Conservation (phyloP, 176 grass and related monocot genomes). For the Lolium perenne region DNA sequence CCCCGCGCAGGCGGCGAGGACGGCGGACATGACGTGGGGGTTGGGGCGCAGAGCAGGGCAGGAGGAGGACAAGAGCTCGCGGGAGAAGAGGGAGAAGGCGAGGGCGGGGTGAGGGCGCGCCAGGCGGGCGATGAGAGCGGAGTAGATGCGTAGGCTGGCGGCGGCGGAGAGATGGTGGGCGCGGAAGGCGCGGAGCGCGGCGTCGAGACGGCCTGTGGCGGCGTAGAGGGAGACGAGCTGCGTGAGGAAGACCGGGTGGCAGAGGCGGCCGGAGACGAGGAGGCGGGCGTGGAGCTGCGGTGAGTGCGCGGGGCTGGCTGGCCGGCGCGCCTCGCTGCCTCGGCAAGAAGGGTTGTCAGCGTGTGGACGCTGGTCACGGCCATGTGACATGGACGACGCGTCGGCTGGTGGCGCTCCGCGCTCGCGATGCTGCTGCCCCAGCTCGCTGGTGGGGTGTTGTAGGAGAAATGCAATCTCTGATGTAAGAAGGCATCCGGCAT, state of each 20-base stretch:
- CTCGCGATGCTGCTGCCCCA: no score
- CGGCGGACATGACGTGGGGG: slow-evolving; percentile 43
- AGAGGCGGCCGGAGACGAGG: slow-evolving; percentile 25
- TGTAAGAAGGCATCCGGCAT: no score
- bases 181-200: slow-evolving; percentile 20
- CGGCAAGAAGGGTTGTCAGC: slow-evolving; percentile 5
- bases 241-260: slow-evolving; percentile 49
- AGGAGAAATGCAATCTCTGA: no score
- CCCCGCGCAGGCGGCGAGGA: slow-evolving; percentile 47
- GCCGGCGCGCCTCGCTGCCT: neutral
- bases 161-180: neutral
- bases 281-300: slow-evolving; percentile 57
- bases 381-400: neutral
- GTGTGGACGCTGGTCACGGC: slow-evolving; percentile 15
- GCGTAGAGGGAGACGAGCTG: slow-evolving; percentile 68
- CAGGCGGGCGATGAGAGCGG: slow-evolving; percentile 44
- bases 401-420: neutral
- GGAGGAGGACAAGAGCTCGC: neutral
- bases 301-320: slow-evolving; percentile 24
- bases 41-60: slow-evolving; percentile 17
- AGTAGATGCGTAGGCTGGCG: slow-evolving; percentile 36
- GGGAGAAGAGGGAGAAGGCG: slow-evolving; percentile 59
- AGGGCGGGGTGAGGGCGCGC: slow-evolving; percentile 34
- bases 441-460: no score
- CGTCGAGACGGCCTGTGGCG: slow-evolving; percentile 32